These are phyloP conservation scores for Ceratocystis huliohia DNA, from an alignment of 2,329 filamentous ascomycete species.

Conservation along the genomic window DNA sequence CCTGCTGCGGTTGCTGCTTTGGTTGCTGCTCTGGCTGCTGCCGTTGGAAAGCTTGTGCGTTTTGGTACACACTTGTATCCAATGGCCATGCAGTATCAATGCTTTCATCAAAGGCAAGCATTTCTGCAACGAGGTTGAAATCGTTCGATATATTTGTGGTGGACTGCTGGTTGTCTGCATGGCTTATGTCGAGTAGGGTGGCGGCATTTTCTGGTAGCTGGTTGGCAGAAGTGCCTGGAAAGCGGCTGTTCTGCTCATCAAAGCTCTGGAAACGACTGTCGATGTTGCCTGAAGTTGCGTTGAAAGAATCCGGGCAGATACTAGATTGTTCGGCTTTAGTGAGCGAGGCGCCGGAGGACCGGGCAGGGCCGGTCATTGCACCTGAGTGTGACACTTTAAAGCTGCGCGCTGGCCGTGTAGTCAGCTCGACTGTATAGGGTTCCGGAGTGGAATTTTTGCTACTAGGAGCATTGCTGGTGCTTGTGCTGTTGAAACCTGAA, in stretches of 20 bases:
- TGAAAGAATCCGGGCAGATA: background rate
- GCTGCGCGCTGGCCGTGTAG: background rate
- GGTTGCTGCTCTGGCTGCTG: background rate
- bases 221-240: background rate
- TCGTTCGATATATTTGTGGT: background rate
- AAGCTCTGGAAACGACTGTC: background rate
- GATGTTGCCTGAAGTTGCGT: too few relatives aligned
- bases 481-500: background rate
- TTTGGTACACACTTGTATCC: background rate
- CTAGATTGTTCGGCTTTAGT: background rate
- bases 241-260: background rate
- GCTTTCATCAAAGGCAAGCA: background rate
- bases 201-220: background rate
- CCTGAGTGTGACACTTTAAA: background rate
- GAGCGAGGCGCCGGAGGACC: background rate
- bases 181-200: background rate
- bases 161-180: background rate
- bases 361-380: background rate
- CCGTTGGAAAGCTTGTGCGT: background rate
- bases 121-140: background rate
- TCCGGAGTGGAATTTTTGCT: background rate
- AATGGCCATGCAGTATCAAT: background rate
- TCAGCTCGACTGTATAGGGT: background rate
- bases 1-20: too few relatives aligned
- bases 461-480: background rate